A percentile compares a stretch with the other conserved stretches of the same genome.
phyloP scores from a whole-genome alignment of 805 yeast species.

The Candida ovalis region DNA sequence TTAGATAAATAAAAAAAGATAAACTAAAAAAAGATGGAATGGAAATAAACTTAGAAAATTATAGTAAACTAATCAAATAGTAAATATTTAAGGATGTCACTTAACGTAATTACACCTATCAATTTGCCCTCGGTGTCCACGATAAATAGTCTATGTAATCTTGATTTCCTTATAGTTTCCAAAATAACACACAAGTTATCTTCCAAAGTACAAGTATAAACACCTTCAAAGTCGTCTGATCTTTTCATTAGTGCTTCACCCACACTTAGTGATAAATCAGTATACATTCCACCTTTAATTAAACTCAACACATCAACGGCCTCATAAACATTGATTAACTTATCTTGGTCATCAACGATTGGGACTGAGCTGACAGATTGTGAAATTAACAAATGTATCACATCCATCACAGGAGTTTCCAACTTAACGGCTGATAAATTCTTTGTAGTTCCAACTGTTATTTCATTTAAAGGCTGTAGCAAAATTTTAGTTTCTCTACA shows the following conservation, averaged over 20 bases:
- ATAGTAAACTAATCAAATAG: slow-evolving; percentile 35
- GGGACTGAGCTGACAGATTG: slow-evolving; percentile 91
- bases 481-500: slow-evolving; percentile 91
- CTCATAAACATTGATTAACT: slow-evolving; percentile 85
- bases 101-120: slow-evolving; percentile 80
- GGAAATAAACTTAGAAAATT: background rate
- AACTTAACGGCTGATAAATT: slow-evolving; percentile 75
- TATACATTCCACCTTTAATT: slow-evolving; percentile 90
- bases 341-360: slow-evolving; percentile 66
- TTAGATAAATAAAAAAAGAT: background rate
- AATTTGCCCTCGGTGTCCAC: slow-evolving; percentile 80
- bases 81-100: slow-evolving; percentile 85
- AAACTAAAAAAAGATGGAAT: background rate
- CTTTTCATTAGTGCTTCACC: slow-evolving; percentile 95
- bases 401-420: slow-evolving; percentile 92
- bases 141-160: slow-evolving; percentile 88
- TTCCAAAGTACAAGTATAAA: slow-evolving; percentile 85
- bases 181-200: slow-evolving; percentile 85
- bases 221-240: slow-evolving; percentile 96
- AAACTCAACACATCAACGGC: slow-evolving; percentile 91
- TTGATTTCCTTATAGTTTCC: slow-evolving; percentile 88
- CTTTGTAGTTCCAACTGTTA: slow-evolving; percentile 56
- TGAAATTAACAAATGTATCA: slow-evolving; percentile 73
- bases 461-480: slow-evolving; percentile 66
- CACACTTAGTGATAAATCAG: slow-evolving; percentile 83